Conservation (phyloP, 805 yeast genomes). For the Zygosaccharomyces lentus region DNA sequence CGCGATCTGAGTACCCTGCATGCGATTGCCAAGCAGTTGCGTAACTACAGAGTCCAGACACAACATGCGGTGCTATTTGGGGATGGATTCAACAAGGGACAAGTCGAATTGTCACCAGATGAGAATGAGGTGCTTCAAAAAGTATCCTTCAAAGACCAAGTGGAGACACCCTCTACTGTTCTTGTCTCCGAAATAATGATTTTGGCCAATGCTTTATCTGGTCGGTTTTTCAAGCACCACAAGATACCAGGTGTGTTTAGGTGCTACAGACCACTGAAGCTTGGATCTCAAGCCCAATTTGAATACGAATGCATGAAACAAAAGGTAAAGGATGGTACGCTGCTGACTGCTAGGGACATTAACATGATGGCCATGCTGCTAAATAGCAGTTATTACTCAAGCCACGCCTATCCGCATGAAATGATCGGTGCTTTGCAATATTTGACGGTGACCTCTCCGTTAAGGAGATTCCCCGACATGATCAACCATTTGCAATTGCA, state of each 20-base stretch:
- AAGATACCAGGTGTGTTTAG: slow-evolving; percentile 47
- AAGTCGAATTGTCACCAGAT: slow-evolving; percentile 17
- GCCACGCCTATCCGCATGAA: slow-evolving; percentile 47
- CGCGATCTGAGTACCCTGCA: slow-evolving; percentile 39
- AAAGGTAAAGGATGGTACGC: slow-evolving; percentile 17
- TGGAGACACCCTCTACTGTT: slow-evolving; percentile 46
- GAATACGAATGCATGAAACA: slow-evolving; percentile 26
- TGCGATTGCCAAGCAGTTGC: slow-evolving; percentile 20
- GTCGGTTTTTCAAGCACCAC: slow-evolving; percentile 41
- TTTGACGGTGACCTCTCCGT: slow-evolving; percentile 81
- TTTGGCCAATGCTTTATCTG: slow-evolving; percentile 62
- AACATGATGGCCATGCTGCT: slow-evolving; percentile 43
- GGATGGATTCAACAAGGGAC: slow-evolving; percentile 32
- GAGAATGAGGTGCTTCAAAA: slow-evolving; percentile 5
- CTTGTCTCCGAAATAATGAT: slow-evolving; percentile 86
- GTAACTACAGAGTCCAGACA: slow-evolving; percentile 28
- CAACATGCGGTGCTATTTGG: slow-evolving; percentile 43
- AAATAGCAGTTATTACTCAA: slow-evolving; percentile 49
- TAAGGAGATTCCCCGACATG: slow-evolving; percentile 77
- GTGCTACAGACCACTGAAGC: slow-evolving; percentile 35
- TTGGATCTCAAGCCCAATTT: slow-evolving; percentile 26
- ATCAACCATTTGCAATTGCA: slow-evolving; percentile 76
- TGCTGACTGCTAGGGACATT: slow-evolving; percentile 39
- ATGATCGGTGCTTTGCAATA: slow-evolving; percentile 62
- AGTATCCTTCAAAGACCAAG: slow-evolving; percentile 25